These are phyloP conservation scores for Oropetium thomaeum DNA, from an alignment of 176 grass and related monocot species.

Conservation along the genomic window DNA sequence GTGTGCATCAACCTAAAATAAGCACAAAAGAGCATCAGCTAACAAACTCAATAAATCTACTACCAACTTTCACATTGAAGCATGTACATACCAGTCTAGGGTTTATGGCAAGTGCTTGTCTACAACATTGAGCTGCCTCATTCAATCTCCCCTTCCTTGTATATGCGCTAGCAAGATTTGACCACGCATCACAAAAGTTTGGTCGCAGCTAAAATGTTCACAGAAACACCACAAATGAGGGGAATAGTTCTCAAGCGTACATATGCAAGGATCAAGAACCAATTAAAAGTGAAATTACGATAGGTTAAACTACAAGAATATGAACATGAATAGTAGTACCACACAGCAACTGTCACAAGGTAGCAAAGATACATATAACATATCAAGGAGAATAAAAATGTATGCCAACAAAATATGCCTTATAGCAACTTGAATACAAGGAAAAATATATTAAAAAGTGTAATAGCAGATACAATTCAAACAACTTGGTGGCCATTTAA, in stretches of 20 bases:
- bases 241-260: not conserved
- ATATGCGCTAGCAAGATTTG: conserved; percentile 98
- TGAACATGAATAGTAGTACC: not conserved
- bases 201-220: conserved; percentile 64
- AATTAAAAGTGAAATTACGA: not conserved
- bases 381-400: not conserved
- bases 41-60: conserved; percentile 11
- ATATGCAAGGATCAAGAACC: not conserved
- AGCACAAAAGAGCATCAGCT: conserved; percentile 33
- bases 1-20: conserved; percentile 92
- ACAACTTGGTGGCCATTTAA: not conserved
- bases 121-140: conserved; percentile 94
- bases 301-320: not conserved
- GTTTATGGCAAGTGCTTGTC: conserved; percentile 86
- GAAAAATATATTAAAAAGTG: not conserved
- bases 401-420: not conserved
- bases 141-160: conserved; percentile 88
- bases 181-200: conserved; percentile 96
- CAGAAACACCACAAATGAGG: conserved; percentile 21
- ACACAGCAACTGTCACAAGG: not conserved
- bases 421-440: not conserved
- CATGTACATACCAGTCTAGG: conserved; percentile 57
- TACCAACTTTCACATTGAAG: conserved; percentile 26
- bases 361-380: not conserved
- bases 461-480: not conserved